These are phyloP conservation scores for Isatis lusitanica DNA, from an alignment of 441 rosid species.

Conservation along the genomic window DNA sequence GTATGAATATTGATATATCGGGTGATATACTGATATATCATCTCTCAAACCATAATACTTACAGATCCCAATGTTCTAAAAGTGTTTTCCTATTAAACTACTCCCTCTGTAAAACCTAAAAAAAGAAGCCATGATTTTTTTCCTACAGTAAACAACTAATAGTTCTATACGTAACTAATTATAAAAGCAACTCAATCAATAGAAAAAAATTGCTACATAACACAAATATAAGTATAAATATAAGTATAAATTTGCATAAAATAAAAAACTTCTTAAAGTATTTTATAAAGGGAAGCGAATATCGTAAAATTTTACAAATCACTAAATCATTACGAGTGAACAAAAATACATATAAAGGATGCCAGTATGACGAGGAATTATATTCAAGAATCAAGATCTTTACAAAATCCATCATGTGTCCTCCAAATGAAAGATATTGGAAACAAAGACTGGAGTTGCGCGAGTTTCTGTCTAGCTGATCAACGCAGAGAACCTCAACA, in stretches of 20 bases:
- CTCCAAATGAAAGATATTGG: neutral
- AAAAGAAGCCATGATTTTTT: neutral
- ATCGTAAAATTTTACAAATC: neutral
- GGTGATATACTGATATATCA: neutral
- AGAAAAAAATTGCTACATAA: neutral
- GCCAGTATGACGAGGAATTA: neutral
- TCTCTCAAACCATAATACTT: neutral
- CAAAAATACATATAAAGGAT: neutral
- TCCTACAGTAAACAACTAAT: neutral
- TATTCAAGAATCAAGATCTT: neutral
- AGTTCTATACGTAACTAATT: neutral
- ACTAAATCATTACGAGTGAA: constrained; percentile 5
- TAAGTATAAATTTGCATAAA: neutral
- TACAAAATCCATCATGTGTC: neutral
- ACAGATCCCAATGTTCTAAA: neutral
- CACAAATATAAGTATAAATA: neutral
- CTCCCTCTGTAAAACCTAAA: neutral
- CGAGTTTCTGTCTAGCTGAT: neutral
- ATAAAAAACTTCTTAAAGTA: neutral
- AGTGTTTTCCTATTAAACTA: neutral
- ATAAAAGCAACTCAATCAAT: neutral
- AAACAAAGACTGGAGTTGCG: neutral
- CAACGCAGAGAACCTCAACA: neutral
- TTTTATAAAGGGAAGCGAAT: neutral
- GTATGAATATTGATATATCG: neutral